These are phyloP conservation scores for Mitragyna speciosa DNA, from an alignment of 257 asterid genomes.

Conservation along the genomic window DNA sequence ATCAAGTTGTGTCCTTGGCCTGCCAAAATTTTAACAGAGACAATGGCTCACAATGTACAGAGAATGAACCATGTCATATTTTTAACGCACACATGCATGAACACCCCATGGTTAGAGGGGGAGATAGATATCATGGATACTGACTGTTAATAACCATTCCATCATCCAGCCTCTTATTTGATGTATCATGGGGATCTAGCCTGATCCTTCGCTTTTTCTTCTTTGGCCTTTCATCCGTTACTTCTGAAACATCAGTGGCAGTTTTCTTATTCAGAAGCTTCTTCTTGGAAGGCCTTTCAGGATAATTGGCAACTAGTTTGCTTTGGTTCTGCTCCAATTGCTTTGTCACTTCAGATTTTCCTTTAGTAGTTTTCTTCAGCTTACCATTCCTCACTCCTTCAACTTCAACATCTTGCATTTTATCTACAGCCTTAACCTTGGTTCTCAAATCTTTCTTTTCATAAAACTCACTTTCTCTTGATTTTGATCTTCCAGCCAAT, in stretches of 20 bases:
- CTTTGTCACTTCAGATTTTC: constrained; percentile 28
- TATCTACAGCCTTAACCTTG: neutral
- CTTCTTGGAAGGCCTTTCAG: constrained; percentile 41
- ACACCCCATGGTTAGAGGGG: too few species aligned
- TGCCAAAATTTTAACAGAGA: neutral
- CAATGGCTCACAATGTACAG: neutral
- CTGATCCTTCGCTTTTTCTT: constrained; percentile 68
- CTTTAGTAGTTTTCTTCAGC: constrained; percentile 3
- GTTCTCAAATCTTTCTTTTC: neutral
- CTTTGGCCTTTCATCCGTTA: constrained; percentile 46
- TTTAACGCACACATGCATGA: too few species aligned
- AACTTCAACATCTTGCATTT: constrained; percentile 5
- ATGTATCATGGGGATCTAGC: constrained; percentile 72
- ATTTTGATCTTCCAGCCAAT: constrained; percentile 26
- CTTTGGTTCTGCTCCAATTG: constrained; percentile 30
- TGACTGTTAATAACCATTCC: constrained; percentile 45
- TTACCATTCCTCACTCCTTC: constrained; percentile 1
- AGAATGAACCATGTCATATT: neutral
- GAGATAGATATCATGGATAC: constrained; percentile 21
- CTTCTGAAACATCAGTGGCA: constrained; percentile 33
- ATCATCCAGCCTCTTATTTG: constrained; percentile 90
- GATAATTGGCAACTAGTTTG: constrained; percentile 27
- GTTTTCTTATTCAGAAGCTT: constrained; percentile 40
- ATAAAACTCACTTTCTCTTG: constrained; percentile 16
- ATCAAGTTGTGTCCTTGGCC: neutral